A percentile compares a stretch with the other conserved stretches of the same genome.
Conservation (phyloP, 441 rosid genomes). For the Dalechampia spathulata region DNA sequence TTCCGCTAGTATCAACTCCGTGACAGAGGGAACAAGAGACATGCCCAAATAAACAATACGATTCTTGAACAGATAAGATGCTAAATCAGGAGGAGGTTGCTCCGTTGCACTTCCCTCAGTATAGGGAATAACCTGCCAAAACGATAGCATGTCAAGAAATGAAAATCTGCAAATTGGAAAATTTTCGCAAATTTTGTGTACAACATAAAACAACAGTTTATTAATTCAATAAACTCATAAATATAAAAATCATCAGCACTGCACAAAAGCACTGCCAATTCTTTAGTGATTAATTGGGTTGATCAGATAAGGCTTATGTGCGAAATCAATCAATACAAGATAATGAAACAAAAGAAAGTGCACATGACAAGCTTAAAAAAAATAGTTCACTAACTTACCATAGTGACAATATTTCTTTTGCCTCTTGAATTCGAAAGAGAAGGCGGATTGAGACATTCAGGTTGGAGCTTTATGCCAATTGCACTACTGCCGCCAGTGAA, state of each 20-base stretch:
- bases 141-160: not conserved
- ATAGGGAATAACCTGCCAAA: slow-evolving; percentile 72
- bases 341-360: not conserved
- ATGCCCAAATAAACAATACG: slow-evolving; percentile 89
- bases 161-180: not conserved
- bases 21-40: slow-evolving; percentile 87
- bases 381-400: too few species aligned
- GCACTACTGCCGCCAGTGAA: slow-evolving; percentile 35
- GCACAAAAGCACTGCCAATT: too few species aligned
- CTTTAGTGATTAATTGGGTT: too few species aligned
- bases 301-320: too few species aligned
- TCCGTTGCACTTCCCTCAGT: slow-evolving; percentile 63
- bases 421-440: slow-evolving; percentile 43
- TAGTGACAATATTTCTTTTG: slow-evolving; percentile 61
- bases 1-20: slow-evolving; percentile 71
- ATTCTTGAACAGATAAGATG: slow-evolving; percentile 72
- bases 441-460: slow-evolving; percentile 40
- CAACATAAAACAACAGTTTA: not conserved
- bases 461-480: slow-evolving; percentile 44
- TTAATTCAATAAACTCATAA: not conserved
- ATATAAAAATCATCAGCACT: not conserved
- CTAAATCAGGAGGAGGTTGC: slow-evolving; percentile 91
- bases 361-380: too few species aligned
- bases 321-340: too few species aligned
- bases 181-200: not conserved